These are phyloP conservation scores for Metschnikowia sp. DNA, from an alignment of 805 yeast genomes.

Conservation along the genomic window DNA sequence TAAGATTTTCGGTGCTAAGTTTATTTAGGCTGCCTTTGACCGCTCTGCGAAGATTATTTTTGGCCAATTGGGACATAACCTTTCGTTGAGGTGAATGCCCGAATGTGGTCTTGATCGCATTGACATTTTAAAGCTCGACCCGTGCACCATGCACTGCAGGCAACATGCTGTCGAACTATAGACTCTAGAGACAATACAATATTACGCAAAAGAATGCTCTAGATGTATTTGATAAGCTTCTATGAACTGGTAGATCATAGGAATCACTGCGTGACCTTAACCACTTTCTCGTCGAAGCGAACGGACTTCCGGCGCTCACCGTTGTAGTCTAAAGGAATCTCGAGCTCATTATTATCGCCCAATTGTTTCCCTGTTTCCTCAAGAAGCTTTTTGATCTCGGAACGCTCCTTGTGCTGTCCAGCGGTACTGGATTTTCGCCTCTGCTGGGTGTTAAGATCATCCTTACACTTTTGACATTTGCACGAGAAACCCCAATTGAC, in stretches of 20 bases:
- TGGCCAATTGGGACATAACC: slow-evolving; percentile 16
- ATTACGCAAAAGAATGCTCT: too few relatives aligned
- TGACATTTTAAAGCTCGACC: too few relatives aligned
- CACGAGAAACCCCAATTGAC: slow-evolving; percentile 81
- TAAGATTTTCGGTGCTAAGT: slow-evolving; percentile 17
- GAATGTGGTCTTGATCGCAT: too few relatives aligned
- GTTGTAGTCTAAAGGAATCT: slow-evolving; percentile 35
- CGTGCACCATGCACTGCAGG: too few relatives aligned
- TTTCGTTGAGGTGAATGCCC: too few relatives aligned
- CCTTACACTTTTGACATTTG: slow-evolving; percentile 60
- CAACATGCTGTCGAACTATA: too few relatives aligned
- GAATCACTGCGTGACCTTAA: slow-evolving; percentile 6
- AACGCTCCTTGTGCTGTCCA: slow-evolving; percentile 22
- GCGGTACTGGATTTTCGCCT: slow-evolving; percentile 42
- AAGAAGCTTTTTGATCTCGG: slow-evolving; percentile 49
- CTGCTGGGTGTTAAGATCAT: slow-evolving; percentile 45
- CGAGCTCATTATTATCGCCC: slow-evolving; percentile 40
- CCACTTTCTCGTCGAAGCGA: slow-evolving; percentile 60
- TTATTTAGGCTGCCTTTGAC: slow-evolving; percentile 21
- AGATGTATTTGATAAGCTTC: too few relatives aligned
- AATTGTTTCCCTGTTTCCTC: slow-evolving; percentile 35
- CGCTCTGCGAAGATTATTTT: slow-evolving; percentile 23
- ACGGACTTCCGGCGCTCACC: slow-evolving; percentile 60
- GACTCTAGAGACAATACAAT: too few relatives aligned
- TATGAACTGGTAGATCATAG: too few relatives aligned